These are phyloP conservation scores for Albophoma yamanashiensis DNA, from an alignment of 2,329 filamentous ascomycete species.

Conservation along the genomic window DNA sequence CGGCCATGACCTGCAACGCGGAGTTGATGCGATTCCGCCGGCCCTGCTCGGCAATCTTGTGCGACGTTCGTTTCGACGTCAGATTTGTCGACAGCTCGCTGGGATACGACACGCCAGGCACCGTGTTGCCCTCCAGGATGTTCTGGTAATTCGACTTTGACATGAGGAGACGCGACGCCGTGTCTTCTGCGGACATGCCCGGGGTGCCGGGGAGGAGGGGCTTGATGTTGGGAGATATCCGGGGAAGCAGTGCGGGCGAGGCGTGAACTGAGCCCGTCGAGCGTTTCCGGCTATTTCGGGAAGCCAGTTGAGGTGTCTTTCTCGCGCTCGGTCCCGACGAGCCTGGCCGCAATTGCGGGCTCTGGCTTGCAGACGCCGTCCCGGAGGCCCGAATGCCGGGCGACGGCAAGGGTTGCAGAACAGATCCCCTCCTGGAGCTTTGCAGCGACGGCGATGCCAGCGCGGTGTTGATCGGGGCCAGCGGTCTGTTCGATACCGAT, in stretches of 20 bases:
- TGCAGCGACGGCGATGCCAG: slow-evolving; percentile 24
- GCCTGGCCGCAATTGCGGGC: slow-evolving; percentile 50
- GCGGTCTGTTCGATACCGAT: slow-evolving; percentile 32
- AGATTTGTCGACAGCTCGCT: slow-evolving; percentile 86
- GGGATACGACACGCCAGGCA: slow-evolving; percentile 84
- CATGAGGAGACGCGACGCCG: slow-evolving; percentile 65
- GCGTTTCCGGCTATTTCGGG: slow-evolving; percentile 56
- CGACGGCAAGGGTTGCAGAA: slow-evolving; percentile 37
- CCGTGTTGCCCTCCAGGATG: slow-evolving; percentile 82
- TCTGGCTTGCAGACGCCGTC: slow-evolving; percentile 48
- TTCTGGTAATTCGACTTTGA: slow-evolving; percentile 98
- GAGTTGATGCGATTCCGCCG: slow-evolving; percentile 91
- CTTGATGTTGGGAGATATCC: slow-evolving; percentile 90
- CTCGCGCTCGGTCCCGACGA: slow-evolving; percentile 33
- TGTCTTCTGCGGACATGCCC: slow-evolving; percentile 44
- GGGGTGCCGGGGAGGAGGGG: slow-evolving; percentile 61
- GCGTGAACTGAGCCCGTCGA: slow-evolving; percentile 65
- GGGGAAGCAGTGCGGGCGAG: slow-evolving; percentile 77
- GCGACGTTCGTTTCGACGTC: slow-evolving; percentile 91
- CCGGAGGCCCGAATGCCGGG: slow-evolving; percentile 32
- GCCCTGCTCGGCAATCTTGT: slow-evolving; percentile 96
- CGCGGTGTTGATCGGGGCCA: slow-evolving; percentile 29
- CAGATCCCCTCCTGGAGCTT: slow-evolving; percentile 37
- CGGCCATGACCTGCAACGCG: slow-evolving; percentile 83
- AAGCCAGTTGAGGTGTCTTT: slow-evolving; percentile 45